Evolutionary conservation across 116 monocot species (phyloP).

Genomic region (Iris pallida): DNA sequence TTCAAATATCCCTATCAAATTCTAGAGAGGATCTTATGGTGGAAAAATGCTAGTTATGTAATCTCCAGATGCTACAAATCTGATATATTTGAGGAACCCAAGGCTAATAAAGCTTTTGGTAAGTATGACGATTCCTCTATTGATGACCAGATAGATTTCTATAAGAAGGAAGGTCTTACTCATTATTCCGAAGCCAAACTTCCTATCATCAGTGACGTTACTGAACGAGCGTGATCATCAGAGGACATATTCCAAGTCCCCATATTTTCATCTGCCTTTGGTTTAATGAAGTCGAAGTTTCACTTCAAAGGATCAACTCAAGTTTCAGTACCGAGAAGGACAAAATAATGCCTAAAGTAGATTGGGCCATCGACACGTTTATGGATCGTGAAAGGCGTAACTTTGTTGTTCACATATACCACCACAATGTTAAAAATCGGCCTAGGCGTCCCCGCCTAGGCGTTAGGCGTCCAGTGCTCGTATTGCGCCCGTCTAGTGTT

Average conservation of each 20-base stretch:
- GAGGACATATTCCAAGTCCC: constrained; percentile 74
- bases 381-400: constrained; percentile 88
- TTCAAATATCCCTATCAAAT: too few species aligned
- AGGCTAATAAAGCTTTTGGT: constrained; percentile 83
- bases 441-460: too few species aligned
- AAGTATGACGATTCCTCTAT: constrained; percentile 88
- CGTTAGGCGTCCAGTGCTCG: too few species aligned
- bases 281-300: constrained; percentile 95
- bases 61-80: constrained; percentile 82
- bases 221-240: constrained; percentile 86
- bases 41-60: constrained; percentile 62
- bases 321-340: constrained; percentile 81
- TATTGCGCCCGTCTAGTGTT: too few species aligned
- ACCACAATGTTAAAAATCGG: too few species aligned
- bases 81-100: constrained; percentile 94
- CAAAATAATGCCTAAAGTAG: constrained; percentile 54
- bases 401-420: constrained; percentile 70
- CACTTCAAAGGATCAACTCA: constrained; percentile 77
- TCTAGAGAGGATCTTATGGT: constrained; percentile 21
- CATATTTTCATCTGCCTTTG: constrained; percentile 78
- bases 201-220: constrained; percentile 83
- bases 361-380: constrained; percentile 75
- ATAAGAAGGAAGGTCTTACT: constrained; percentile 69
- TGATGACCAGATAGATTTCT: constrained; percentile 76
- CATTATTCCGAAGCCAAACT: constrained; percentile 67